Percentiles rank a stretch among this genome's conserved stretches.
These are phyloP conservation scores for Cucurbita ficifolia DNA, from an alignment of 306 rosid genomes.

Conservation along the genomic window DNA sequence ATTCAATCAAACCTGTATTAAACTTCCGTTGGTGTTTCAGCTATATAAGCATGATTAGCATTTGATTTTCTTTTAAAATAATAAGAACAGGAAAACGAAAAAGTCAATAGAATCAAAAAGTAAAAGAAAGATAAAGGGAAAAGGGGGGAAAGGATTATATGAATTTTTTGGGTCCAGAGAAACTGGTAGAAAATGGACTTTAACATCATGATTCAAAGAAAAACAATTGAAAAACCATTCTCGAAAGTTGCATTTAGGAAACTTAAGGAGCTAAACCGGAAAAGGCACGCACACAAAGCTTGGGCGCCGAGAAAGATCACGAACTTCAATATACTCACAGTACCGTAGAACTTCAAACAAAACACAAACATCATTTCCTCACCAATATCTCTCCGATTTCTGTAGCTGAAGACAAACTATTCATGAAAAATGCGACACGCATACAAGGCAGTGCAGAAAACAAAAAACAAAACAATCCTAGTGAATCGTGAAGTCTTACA, in stretches of 20 bases:
- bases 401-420: background rate
- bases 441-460: background rate
- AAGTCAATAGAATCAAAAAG: background rate
- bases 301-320: background rate
- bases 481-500: background rate
- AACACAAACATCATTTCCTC: background rate
- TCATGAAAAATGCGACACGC: background rate
- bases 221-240: background rate
- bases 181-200: background rate
- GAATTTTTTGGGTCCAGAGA: slow-evolving; percentile 1
- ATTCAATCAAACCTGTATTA: background rate
- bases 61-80: background rate
- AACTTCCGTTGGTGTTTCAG: background rate
- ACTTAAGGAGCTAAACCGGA: background rate
- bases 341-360: background rate
- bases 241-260: background rate
- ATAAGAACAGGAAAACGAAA: background rate
- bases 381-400: background rate
- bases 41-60: background rate
- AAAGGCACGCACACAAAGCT: background rate
- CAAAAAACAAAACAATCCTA: background rate
- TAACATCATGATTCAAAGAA: background rate
- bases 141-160: background rate
- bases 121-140: background rate
- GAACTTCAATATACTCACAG: background rate